Base-by-base conservation (phyloP, 1,284 basidiomycete genomes). In the Cryptococcus sp. region DNA sequence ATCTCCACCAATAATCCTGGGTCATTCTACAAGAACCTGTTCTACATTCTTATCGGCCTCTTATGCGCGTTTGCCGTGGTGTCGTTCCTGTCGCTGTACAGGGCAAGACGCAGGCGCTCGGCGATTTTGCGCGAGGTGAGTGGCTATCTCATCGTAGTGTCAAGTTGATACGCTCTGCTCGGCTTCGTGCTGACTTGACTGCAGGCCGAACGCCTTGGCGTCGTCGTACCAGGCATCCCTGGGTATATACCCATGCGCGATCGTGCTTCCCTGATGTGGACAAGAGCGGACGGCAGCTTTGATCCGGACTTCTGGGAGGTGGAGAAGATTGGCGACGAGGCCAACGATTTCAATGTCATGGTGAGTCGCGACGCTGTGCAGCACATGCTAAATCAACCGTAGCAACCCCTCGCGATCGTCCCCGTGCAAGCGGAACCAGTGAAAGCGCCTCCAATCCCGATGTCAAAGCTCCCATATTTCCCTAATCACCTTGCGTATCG, bases 21-120 rank as follows among this genome's bases (percentile, higher is more conserved):
- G 23, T 54, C 57, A 47, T 62, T 62, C 38, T 62, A 62, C 52
- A 54, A 55, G 41, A 62, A 62, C 47, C 66, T 78, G 2, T 78
- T 78, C 63, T 78, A 78, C 64, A 78, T 78, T 52, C 68, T 78
- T 47, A 76, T 78, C 43, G 76, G 74, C 43, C 62, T 78, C 1
- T 59, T 78, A 27, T 60, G 58, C 41, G 74, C 70, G 3, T 78
- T 78, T 47, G 72, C 63, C 13, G 27, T 75, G 39, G 64, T 73
- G 27, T 71, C 71, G n/a, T 62, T 72, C 60, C 30, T 76, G 25
- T 70, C 70, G 25, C 60, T 76, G 7, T 25, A 65, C 50, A 65
- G 74, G 27, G 68, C 72, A 5, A 65, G 76, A 30, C 68, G 64
- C 19, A 59, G 76, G 8, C 61, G 76, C 20, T 46, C 56, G n/a